These are phyloP conservation scores for Macrophomina pseudophaseolina DNA, from an alignment of 2,329 filamentous ascomycete species.

Conservation along the genomic window DNA sequence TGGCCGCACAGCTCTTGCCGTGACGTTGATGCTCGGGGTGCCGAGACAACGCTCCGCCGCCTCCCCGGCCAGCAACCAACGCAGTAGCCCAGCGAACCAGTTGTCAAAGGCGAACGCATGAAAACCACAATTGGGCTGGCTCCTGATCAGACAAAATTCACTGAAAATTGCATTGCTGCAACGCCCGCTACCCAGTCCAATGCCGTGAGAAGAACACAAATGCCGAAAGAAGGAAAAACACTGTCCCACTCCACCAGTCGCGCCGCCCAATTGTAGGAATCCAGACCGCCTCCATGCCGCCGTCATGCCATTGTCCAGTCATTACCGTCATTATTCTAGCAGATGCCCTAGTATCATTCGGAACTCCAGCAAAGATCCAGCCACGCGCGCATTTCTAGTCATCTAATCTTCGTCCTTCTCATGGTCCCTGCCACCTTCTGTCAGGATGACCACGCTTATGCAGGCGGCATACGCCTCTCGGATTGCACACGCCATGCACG, in stretches of 20 bases:
- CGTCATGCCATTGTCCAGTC: conserved; percentile 9
- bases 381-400: neutral
- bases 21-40: conserved; percentile 24
- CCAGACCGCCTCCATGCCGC: conserved; percentile 1
- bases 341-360: conserved; percentile 10
- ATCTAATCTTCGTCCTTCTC: conserved; percentile 46
- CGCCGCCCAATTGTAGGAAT: neutral
- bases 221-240: conserved; percentile 4
- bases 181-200: neutral
- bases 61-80: neutral
- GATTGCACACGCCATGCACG: conserved; percentile 76
- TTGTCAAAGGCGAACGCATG: too few relatives aligned
- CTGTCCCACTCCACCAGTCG: neutral
- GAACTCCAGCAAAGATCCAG: neutral
- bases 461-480: conserved; percentile 77
- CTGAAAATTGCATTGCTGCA: conserved; percentile 1
- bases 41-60: conserved; percentile 17
- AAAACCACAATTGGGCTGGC: too few relatives aligned
- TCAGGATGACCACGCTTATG: conserved; percentile 72
- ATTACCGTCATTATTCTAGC: conserved; percentile 17
- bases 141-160: too few relatives aligned
- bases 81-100: too few relatives aligned
- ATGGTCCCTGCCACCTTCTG: conserved; percentile 51
- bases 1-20: conserved; percentile 21
- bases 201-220: neutral